Base-by-base conservation (phyloP, 768 basidiomycete genomes). In the Gloeopeniophorella convolvens region DNA sequence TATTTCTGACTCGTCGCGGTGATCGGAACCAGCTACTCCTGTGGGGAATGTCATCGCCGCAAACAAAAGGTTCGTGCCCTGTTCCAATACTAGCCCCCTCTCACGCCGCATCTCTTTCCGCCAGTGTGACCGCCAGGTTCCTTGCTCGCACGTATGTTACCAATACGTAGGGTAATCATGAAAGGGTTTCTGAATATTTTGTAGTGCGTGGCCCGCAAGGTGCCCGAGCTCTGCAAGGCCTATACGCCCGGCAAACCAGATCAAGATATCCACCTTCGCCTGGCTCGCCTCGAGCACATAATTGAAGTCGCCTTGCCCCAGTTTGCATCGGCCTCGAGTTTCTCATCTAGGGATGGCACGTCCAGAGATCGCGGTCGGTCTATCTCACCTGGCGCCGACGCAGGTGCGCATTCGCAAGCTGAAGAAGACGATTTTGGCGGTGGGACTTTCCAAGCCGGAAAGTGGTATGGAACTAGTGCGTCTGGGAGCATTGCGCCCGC, bases 171-270 rank as follows among this genome's bases (percentile, higher is more conserved):
- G 20, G 28, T 39, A 44, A 24, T 50, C 31, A 20, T 39, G 41
- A 60, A 45, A 35, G 40, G 56, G 40, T 57, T 48, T 46, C 51
- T 39, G 45, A 32, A 20, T 36, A 18, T 34, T 36, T 44, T 35
- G 1, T 49, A 91, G 83, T 92, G 89, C 57, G 66, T 89, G 55
- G 81, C 89, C 43, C 82, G 89, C 62, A 91, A 89, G 65, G 87
- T 92, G 0, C 89, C 89, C 26, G 87, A 90, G 51, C 70, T 91
- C 35, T 92, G 89, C 71, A 87, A 87, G 63, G 83, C 89, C 0
- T 92, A 92, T 62, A 90, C 86, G 6, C 89, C 89, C 9, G 89
- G 89, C 49, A 91, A 90, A 63, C 73, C 80, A 13, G 89, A 91
- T 65, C 85, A 89, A 62, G 88, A 92, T 65, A 69, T 92, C 40